These are phyloP conservation scores for Paecilomyces sp. DNA, from an alignment of 2,329 filamentous ascomycete species.

Conservation along the genomic window DNA sequence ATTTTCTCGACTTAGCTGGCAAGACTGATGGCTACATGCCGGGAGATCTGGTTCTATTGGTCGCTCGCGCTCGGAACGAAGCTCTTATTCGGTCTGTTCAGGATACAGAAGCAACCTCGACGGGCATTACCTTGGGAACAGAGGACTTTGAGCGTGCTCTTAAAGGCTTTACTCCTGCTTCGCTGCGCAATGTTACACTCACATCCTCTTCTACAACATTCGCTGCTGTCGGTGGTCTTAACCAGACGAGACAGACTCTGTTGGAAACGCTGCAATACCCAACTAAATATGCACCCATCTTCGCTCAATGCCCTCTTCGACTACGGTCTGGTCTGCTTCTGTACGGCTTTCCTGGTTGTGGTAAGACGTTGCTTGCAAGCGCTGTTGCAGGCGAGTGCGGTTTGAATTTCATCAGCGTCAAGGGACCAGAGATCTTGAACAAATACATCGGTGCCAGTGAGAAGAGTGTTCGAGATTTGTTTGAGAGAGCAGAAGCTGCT, in stretches of 20 bases:
- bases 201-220: conserved; percentile 92
- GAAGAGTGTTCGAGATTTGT: conserved; percentile 90
- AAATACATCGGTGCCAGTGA: conserved; percentile 98
- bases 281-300: conserved; percentile 96
- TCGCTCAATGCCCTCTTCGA: conserved; percentile 90
- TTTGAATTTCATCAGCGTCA: conserved; percentile 96
- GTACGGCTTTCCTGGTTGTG: conserved; percentile 92
- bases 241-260: conserved; percentile 79
- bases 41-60: conserved; percentile 78
- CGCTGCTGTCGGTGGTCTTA: conserved; percentile 80
- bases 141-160: conserved; percentile 78
- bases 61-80: conserved; percentile 83
- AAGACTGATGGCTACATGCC: conserved; percentile 98
- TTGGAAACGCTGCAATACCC: conserved; percentile 95
- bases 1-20: conserved; percentile 87
- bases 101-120: conserved; percentile 42
- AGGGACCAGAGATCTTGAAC: conserved; percentile 95
- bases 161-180: conserved; percentile 89
- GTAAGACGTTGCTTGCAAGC: conserved; percentile 90
- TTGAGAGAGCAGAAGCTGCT: conserved; percentile 82
- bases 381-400: conserved; percentile 97
- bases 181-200: conserved; percentile 85
- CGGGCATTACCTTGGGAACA: conserved; percentile 58
- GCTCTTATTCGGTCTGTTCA: conserved; percentile 78
- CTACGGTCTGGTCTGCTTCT: conserved; percentile 85